phyloP scores from a whole-genome alignment of 2,329 filamentous ascomycete species.

The Ceratocystis albifundus region DNA sequence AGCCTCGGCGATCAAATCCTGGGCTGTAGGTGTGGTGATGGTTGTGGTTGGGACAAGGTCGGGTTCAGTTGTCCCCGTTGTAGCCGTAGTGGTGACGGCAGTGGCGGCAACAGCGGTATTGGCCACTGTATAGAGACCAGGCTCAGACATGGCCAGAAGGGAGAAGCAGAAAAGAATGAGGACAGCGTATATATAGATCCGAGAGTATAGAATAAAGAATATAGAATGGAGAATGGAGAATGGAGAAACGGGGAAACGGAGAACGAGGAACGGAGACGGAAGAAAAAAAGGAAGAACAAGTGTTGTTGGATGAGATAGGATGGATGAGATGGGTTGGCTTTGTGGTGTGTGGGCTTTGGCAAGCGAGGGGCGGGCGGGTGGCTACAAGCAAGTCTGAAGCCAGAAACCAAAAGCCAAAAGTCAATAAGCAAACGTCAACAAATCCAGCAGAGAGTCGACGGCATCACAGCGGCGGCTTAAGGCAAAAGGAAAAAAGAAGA shows the following conservation, averaged over 20 bases:
- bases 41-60: constrained; percentile 26
- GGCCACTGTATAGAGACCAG: neutral
- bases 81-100: neutral
- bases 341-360: neutral
- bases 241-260: neutral
- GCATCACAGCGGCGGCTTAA: too few species aligned
- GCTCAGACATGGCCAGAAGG: neutral
- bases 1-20: constrained; percentile 23
- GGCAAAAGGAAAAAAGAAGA: neutral
- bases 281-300: too few species aligned
- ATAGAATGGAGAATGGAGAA: neutral
- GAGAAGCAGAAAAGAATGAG: neutral
- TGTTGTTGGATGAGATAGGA: too few species aligned
- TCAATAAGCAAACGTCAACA: neutral
- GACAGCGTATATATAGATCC: neutral
- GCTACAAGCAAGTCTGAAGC: neutral
- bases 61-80: neutral
- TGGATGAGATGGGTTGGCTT: neutral
- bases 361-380: too few species aligned
- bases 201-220: neutral
- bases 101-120: neutral
- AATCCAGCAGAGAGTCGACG: neutral
- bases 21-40: constrained; percentile 29
- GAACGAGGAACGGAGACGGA: too few species aligned
- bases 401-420: neutral